Evolutionary conservation across 2,329 filamentous ascomycete genomes (phyloP).

Genomic region (Magnaporthiopsis poae): DNA sequence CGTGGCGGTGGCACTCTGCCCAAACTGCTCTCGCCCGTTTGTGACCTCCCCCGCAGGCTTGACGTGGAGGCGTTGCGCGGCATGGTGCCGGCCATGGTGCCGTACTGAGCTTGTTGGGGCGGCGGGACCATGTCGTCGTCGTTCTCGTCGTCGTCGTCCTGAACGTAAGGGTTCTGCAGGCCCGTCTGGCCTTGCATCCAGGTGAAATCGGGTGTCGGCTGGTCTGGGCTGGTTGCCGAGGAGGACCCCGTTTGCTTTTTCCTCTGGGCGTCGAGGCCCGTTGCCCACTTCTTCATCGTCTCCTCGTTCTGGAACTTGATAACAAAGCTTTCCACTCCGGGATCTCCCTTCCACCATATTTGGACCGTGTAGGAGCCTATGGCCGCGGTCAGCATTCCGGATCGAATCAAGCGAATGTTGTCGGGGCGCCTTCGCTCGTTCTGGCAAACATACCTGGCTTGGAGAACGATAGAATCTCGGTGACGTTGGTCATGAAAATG

Average conservation of each 20-base stretch:
- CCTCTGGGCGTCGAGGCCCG: constrained; percentile 67
- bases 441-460: constrained; percentile 63
- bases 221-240: constrained; percentile 35
- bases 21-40: constrained; percentile 61
- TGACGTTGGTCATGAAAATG: constrained; percentile 99
- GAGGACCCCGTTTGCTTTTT: constrained; percentile 44
- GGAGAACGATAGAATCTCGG: constrained; percentile 76
- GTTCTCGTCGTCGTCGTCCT: constrained; percentile 46
- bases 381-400: constrained; percentile 19
- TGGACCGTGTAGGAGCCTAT: constrained; percentile 86
- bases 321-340: constrained; percentile 88
- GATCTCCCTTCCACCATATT: constrained; percentile 97
- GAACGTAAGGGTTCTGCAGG: constrained; percentile 73
- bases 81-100: constrained; percentile 29
- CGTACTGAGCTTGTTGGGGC: constrained; percentile 21
- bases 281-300: constrained; percentile 83
- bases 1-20: constrained; percentile 51
- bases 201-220: constrained; percentile 60
- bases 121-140: constrained; percentile 40
- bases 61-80: constrained; percentile 63
- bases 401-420: not conserved
- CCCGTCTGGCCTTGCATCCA: constrained; percentile 64
- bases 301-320: constrained; percentile 91
- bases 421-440: not conserved
- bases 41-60: constrained; percentile 66